A percentile compares a stretch with the other conserved stretches of the same genome.
Evolutionary conservation across 2,329 filamentous ascomycete species (phyloP).

Genomic region (Clarireedia monteithiana): DNA sequence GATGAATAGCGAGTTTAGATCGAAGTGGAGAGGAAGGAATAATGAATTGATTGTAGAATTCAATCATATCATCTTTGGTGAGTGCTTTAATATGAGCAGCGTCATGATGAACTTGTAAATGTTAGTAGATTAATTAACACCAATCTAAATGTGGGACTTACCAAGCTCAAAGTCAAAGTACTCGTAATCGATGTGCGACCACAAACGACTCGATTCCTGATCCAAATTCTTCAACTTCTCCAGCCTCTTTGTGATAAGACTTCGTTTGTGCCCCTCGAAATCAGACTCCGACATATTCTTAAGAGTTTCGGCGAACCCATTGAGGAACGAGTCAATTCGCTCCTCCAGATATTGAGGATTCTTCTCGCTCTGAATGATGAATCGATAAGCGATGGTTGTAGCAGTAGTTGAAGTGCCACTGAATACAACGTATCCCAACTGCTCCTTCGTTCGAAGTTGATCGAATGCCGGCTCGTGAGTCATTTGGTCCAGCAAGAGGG

Average conservation of each 20-base stretch:
- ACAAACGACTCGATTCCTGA: conserved; percentile 75
- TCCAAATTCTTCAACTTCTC: conserved; percentile 90
- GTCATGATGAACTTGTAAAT: conserved; percentile 43
- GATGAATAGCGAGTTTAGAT: conserved; percentile 78
- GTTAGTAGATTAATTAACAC: conserved; percentile 7
- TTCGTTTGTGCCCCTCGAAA: conserved; percentile 87
- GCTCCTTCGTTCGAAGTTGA: conserved; percentile 90
- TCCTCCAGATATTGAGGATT: conserved; percentile 76
- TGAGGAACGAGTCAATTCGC: conserved; percentile 80
- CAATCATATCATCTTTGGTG: conserved; percentile 70
- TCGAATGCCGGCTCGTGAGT: conserved; percentile 91
- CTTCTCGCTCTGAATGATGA: conserved; percentile 90
- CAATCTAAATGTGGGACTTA: conserved; percentile 35
- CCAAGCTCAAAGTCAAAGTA: conserved; percentile 85
- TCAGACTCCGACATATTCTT: conserved; percentile 71
- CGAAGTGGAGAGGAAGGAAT: conserved; percentile 63
- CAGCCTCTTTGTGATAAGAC: conserved; percentile 75
- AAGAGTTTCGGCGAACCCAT: conserved; percentile 56
- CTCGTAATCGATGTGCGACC: conserved; percentile 77
- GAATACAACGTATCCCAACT: conserved; percentile 94
- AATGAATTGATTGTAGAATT: conserved; percentile 73
- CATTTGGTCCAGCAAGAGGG: conserved; percentile 80
- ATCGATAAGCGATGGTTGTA: conserved; percentile 78
- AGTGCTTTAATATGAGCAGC: conserved; percentile 65
- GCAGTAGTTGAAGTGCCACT: conserved; percentile 63